Evolutionary conservation across 1,284 basidiomycete genomes (phyloP), one percentile per base, ranked within the genome.

Genomic region (Cutaneotrichosporon spelunceum): DNA sequence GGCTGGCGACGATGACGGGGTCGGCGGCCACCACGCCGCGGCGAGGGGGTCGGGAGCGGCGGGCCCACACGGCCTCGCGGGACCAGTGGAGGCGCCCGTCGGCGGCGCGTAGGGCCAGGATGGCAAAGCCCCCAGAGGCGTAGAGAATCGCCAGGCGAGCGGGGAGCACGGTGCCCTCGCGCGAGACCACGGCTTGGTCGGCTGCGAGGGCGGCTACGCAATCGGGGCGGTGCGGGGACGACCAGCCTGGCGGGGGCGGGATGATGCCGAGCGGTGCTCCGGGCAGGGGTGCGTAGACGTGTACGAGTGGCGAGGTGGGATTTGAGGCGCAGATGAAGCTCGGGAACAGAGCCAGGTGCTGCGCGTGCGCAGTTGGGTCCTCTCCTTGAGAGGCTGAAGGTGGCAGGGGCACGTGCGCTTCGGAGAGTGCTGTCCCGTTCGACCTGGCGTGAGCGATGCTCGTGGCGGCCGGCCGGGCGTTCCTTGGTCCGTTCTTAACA

Each of bases 191-290:
- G 13, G 71, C 60, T 39, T 74, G 70, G 60, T 79, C 78, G 0
- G 74, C 74, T 14, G 69, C 73, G 13, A 79, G 73, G 1, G 72
- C 70, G 1, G 77, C 74, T 19, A 79, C 71, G 39, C 70, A 68
- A 56, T 79, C 77, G 0, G 78, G 78, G 36, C 73, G 68, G 27
- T 60, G 56, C 0, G 77, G 77, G 0, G 70, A 72, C 4, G 76
- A 78, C 78, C 78, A 79, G 0, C 77, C 75, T 1, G 77, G 78
- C 0, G 78, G 78, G 7, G 78, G 78, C 4, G 78, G 78, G 1
- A 79, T 72, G 34, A 79, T 68, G 30, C 77, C 77, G 0, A 79
- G 61, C 2, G 74, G 64, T 2, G 61, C 24, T 1, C 34, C 49
- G 4, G 49, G 16, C 3, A 54, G 45, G 1, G 72, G 66, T 1